Evolutionary conservation across 129 eudicot species (phyloP).

Genomic region (Tagetes erecta): DNA sequence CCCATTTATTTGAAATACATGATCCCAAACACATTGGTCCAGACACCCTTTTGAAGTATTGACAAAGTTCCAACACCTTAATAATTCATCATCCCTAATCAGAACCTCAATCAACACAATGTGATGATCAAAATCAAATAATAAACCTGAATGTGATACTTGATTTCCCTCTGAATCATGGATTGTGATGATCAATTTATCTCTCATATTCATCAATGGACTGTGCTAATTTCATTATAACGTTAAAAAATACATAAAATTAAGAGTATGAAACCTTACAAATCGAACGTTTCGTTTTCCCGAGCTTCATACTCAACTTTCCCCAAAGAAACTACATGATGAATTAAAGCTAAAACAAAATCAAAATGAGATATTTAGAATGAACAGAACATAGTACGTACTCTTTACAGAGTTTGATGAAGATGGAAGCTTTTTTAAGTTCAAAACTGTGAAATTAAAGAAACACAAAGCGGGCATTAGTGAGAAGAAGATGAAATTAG

Average conservation of each 20-base stretch:
- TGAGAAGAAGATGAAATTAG: neutral
- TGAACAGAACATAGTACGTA: constrained; percentile 1
- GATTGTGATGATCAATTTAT: constrained; percentile 58
- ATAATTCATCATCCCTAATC: constrained; percentile 15
- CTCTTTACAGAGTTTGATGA: constrained; percentile 62
- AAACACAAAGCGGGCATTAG: neutral
- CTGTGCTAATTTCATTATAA: constrained; percentile 41
- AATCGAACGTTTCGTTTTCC: constrained; percentile 71
- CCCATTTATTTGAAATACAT: constrained; percentile 33
- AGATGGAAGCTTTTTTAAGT: constrained; percentile 64
- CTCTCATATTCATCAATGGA: constrained; percentile 68
- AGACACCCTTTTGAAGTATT: constrained; percentile 66
- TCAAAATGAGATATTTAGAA: neutral
- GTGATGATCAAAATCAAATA: neutral
- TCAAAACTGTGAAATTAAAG: constrained; percentile 50
- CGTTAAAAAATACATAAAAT: neutral
- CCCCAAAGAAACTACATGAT: constrained; percentile 80
- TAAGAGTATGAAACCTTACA: constrained; percentile 50
- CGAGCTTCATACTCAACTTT: constrained; percentile 58
- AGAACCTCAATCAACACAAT: constrained; percentile 4
- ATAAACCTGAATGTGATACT: constrained; percentile 62
- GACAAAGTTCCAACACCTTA: constrained; percentile 64
- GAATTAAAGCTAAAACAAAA: neutral
- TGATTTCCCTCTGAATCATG: constrained; percentile 70
- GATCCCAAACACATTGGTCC: constrained; percentile 53